Conservation (phyloP, 202 grass and related monocot genomes). For the Hordeum pubiflorum region DNA sequence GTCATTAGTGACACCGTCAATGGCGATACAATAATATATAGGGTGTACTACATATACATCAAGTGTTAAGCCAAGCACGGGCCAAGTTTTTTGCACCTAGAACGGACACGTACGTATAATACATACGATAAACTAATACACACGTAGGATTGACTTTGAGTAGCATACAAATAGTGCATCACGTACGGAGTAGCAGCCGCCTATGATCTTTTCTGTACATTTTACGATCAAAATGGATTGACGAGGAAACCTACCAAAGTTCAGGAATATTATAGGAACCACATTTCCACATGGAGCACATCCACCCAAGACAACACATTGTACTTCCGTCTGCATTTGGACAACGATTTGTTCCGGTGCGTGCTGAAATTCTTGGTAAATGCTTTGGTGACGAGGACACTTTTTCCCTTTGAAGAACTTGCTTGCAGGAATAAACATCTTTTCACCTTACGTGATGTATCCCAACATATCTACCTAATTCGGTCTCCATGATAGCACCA, state of each 20-base stretch:
- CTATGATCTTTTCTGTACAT: neutral
- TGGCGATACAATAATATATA: neutral
- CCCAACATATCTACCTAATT: constrained; percentile 24
- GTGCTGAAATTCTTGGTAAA: constrained; percentile 23
- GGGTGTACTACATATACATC: neutral
- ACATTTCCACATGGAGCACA: neutral
- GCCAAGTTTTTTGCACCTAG: neutral
- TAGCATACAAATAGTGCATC: neutral
- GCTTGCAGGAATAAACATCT: constrained; percentile 23
- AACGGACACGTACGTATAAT: neutral
- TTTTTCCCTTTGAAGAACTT: constrained; percentile 17
- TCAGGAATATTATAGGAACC: neutral
- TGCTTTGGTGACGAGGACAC: constrained; percentile 28
- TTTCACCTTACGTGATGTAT: constrained; percentile 20
- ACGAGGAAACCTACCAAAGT: neutral
- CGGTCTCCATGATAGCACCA: constrained; percentile 36
- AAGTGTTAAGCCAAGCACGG: neutral
- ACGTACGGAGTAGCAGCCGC: neutral
- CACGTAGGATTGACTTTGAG: neutral
- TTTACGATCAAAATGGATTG: neutral
- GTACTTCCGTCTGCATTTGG: neutral
- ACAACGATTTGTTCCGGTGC: constrained; percentile 6
- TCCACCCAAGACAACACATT: neutral
- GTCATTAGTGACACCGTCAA: neutral
- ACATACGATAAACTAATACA: neutral